Evolutionary conservation across 352 stramenopile genomes (phyloP).

Genomic region (Plasmopara viticola): DNA sequence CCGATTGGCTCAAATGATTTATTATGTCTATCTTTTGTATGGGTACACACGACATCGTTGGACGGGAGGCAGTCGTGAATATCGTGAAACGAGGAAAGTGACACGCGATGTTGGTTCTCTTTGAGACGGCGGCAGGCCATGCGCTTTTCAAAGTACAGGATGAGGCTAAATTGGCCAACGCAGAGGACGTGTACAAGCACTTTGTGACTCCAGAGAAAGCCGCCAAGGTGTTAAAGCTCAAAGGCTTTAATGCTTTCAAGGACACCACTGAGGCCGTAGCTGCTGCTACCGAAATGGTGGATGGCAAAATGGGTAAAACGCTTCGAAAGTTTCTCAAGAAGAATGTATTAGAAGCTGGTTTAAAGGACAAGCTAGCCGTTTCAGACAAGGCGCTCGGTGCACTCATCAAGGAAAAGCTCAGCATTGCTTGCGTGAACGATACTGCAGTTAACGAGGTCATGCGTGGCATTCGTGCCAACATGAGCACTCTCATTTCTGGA

Average conservation of each 20-base stretch:
- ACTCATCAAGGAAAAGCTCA: constrained; percentile 98
- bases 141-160: constrained; percentile 99
- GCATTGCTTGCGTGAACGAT: constrained; percentile 91
- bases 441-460: constrained; percentile 93
- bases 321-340: constrained; percentile 99
- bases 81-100: constrained; percentile 12
- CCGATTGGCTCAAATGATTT: constrained; percentile 23
- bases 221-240: constrained; percentile 89
- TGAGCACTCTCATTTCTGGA: constrained; percentile 91
- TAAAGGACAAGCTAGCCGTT: constrained; percentile 96
- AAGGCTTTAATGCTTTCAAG: constrained; percentile 98
- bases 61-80: constrained; percentile 30
- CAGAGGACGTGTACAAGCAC: constrained; percentile 90
- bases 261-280: constrained; percentile 98
- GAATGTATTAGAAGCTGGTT: constrained; percentile 91
- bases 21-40: not conserved
- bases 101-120: constrained; percentile 95
- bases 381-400: constrained; percentile 94
- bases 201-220: constrained; percentile 89
- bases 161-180: constrained; percentile 87
- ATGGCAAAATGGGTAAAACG: constrained; percentile 95
- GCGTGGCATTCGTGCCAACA: constrained; percentile 94
- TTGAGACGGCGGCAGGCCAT: constrained; percentile 98
- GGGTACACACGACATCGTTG: too few species aligned
- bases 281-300: constrained; percentile 95